Evolutionary conservation across 1,139 yeast species (phyloP), one percentile per base, ranked within the genome.

Genomic region (Eremothecium coryli): DNA sequence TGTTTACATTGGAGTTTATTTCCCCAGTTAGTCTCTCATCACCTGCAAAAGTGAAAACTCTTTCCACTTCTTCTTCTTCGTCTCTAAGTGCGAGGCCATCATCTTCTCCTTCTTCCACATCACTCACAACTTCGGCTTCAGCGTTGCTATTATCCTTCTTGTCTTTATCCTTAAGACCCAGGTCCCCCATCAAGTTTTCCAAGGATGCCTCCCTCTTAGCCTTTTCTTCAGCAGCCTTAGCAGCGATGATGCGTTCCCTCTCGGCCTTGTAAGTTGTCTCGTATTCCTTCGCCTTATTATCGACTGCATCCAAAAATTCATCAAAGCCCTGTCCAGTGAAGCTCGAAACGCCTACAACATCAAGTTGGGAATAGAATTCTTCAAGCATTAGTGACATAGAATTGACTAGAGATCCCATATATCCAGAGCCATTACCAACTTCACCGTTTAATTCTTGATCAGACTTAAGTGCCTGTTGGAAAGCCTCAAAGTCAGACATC

Each of bases 311-410:
- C 56, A 88, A 56, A 52, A 93, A 90, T 23, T 85, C 95, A 53
- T 86, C 95, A 55, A 93, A 82, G 0, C 99, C 99, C 3, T 71
- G 79, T 11, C 98, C 98, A 0, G 97, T 88, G 52, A 76, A 80
- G 22, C 97, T 76, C 35, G 95, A 82, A 10, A 86, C 95, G 10
- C 88, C 80, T 28, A 84, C 95, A 38, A 86, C 84, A 54, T 90
- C 98, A 45, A 93, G 64, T 41, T 88, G 93, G 1, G 93, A 80
- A 58, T 93, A 93, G 53, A 93, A 93, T 54, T 93, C 98, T 56
- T 93, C 99, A 44, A 93, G 66, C 88, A 93, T 86, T 47, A 93
- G 68, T 16, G 95, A 82, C 95, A 93, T 82, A 2, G 95, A 85
- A 60, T 88, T 88, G 43, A 93, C 82, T 35, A 93, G 66, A 2